phyloP scores from a whole-genome alignment of 2,329 filamentous ascomycete genomes.

The Aspergillus udagawae region DNA sequence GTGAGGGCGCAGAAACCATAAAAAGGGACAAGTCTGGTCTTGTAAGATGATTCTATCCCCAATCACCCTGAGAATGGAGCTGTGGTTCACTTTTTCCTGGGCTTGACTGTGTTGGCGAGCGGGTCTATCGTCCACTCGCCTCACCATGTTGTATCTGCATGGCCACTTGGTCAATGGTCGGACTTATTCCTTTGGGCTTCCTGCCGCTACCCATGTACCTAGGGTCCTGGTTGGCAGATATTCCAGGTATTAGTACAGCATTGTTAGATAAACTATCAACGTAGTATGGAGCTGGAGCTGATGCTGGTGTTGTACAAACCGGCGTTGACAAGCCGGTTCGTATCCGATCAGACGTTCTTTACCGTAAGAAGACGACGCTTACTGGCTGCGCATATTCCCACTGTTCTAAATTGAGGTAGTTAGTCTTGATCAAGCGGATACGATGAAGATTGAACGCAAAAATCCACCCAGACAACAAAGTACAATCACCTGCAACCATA shows the following conservation, averaged over 20 bases:
- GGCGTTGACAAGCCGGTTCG: not conserved
- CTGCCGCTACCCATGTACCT: constrained; percentile 14
- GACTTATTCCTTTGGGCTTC: constrained; percentile 9
- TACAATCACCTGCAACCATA: no score
- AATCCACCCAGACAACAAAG: not conserved
- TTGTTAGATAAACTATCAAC: constrained; percentile 1
- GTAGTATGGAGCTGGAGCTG: not conserved
- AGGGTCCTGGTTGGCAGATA: constrained; percentile 1
- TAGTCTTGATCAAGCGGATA: not conserved
- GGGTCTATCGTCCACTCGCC: constrained; percentile 21
- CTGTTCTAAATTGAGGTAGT: not conserved
- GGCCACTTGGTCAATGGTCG: constrained; percentile 20
- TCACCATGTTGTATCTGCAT: constrained; percentile 19
- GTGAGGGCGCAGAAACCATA: not conserved
- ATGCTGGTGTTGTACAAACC: not conserved
- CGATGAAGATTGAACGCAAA: not conserved
- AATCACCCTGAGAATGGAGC: constrained; percentile 2
- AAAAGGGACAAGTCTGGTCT: not conserved
- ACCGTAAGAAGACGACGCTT: not conserved
- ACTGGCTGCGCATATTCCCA: not conserved
- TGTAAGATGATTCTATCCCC: constrained; percentile 1
- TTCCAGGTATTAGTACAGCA: not conserved
- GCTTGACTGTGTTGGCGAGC: constrained; percentile 18
- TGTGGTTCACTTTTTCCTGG: not conserved
- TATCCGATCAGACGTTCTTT: not conserved